Evolutionary conservation across 2,329 filamentous ascomycete genomes (phyloP).

Genomic region (Onygenales sp.): DNA sequence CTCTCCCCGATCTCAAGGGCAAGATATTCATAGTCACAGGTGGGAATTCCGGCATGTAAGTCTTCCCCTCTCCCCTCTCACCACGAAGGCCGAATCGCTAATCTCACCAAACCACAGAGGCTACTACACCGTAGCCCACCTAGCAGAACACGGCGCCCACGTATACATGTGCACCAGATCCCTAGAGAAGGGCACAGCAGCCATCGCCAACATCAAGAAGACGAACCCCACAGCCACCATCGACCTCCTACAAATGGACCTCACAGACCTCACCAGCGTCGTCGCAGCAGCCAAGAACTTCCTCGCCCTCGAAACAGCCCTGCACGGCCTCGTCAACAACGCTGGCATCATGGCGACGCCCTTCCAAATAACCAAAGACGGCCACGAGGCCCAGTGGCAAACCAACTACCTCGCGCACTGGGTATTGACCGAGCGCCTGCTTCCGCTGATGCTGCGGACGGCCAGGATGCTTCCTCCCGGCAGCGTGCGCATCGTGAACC

Average conservation of each 20-base stretch:
- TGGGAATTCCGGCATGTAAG: constrained; percentile 38
- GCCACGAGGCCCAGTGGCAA: constrained; percentile 32
- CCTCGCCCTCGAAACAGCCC: constrained; percentile 17
- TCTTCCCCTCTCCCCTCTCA: constrained; percentile 8
- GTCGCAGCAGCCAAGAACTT: constrained; percentile 25
- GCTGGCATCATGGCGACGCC: constrained; percentile 18
- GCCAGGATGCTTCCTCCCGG: constrained; percentile 9
- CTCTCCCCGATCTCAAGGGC: constrained; percentile 34
- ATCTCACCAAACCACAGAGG: constrained; percentile 13
- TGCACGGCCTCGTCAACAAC: constrained; percentile 23
- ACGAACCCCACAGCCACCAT: constrained; percentile 20
- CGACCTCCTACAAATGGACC: constrained; percentile 9
- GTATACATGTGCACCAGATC: constrained; percentile 35
- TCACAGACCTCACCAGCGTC: constrained; percentile 11
- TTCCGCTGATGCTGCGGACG: constrained; percentile 28
- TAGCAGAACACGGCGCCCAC: constrained; percentile 29
- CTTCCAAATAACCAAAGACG: constrained; percentile 25
- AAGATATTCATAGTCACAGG: constrained; percentile 39
- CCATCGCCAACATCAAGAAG: constrained; percentile 25
- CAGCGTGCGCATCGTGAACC: constrained; percentile 14
- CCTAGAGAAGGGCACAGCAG: constrained; percentile 21
- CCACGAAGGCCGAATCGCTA: constrained; percentile 1
- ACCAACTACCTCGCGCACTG: constrained; percentile 38
- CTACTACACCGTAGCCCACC: constrained; percentile 26
- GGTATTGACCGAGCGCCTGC: constrained; percentile 30